Percentiles rank a stretch among this genome's conserved stretches.
Evolutionary conservation across 805 yeast species (phyloP).

Genomic region (Zygotorulaspora chibaensis): DNA sequence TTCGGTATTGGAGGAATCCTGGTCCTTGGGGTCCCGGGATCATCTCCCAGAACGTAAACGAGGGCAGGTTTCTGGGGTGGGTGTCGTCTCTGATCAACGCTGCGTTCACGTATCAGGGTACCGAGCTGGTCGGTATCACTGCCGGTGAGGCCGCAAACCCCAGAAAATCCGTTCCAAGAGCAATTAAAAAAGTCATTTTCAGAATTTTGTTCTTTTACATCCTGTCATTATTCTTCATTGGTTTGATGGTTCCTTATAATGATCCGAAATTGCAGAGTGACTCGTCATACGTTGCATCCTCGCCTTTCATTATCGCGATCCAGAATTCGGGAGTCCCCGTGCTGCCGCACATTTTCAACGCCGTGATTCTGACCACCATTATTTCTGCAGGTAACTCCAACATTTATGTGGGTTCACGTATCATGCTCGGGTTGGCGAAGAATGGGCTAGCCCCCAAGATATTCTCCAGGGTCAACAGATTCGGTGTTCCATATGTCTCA

Average conservation of each 20-base stretch:
- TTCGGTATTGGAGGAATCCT: slow-evolving; percentile 77
- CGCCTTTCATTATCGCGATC: slow-evolving; percentile 74
- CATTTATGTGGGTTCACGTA: slow-evolving; percentile 66
- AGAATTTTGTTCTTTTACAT: slow-evolving; percentile 67
- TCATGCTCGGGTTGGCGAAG: slow-evolving; percentile 61
- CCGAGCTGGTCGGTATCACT: slow-evolving; percentile 69
- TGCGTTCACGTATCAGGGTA: slow-evolving; percentile 79
- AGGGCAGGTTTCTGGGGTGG: slow-evolving; percentile 66
- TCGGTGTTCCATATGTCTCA: slow-evolving; percentile 59
- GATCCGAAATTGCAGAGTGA: slow-evolving; percentile 47
- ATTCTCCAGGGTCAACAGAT: slow-evolving; percentile 45
- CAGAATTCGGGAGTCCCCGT: slow-evolving; percentile 61
- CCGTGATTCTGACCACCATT: slow-evolving; percentile 60
- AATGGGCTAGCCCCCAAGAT: slow-evolving; percentile 53
- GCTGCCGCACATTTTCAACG: slow-evolving; percentile 68
- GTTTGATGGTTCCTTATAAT: slow-evolving; percentile 63
- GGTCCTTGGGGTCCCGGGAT: slow-evolving; percentile 72
- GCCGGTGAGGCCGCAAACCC: slow-evolving; percentile 75
- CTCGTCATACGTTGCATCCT: slow-evolving; percentile 45
- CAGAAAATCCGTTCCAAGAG: slow-evolving; percentile 63
- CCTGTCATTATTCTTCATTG: slow-evolving; percentile 60
- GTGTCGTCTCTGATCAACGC: slow-evolving; percentile 64
- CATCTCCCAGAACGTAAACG: slow-evolving; percentile 43
- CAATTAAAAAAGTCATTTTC: slow-evolving; percentile 63
- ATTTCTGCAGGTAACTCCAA: slow-evolving; percentile 80